Percentiles rank a stretch among this genome's conserved stretches.
These are phyloP conservation scores for Conidiobolus incongruus DNA, from an alignment of 371 early-diverging fungal species.

Conservation along the genomic window DNA sequence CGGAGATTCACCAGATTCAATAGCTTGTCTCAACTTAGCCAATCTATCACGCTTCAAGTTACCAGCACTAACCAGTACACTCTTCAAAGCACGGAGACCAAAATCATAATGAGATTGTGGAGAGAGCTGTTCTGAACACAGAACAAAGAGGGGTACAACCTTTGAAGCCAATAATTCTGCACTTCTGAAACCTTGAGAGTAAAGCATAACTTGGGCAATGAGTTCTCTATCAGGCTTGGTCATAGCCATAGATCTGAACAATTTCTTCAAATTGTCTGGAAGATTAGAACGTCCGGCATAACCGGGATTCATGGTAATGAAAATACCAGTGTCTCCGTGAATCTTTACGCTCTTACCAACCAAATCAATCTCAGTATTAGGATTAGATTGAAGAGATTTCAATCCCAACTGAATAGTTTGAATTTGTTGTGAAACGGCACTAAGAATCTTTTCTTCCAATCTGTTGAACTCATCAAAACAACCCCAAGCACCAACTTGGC, in stretches of 20 bases:
- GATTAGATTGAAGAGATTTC: conserved; percentile 32
- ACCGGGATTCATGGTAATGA: conserved; percentile 99
- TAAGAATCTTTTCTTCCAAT: conserved; percentile 88
- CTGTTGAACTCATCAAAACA: conserved; percentile 99
- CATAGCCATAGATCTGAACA: conserved; percentile 97
- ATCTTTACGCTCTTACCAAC: conserved; percentile 73
- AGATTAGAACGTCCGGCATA: conserved; percentile 96
- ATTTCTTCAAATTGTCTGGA: conserved; percentile 95
- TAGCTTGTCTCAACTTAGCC: conserved; percentile 18
- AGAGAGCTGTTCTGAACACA: conserved; percentile 84
- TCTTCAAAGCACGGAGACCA: conserved; percentile 96
- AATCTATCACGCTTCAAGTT: conserved; percentile 83
- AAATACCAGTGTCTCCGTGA: conserved; percentile 74
- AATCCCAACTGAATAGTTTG: conserved; percentile 93
- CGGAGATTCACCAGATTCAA: conserved; percentile 11
- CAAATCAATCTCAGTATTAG: conserved; percentile 68
- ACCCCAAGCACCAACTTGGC: conserved; percentile 96
- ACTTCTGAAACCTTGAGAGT: conserved; percentile 93
- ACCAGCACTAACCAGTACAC: conserved; percentile 93
- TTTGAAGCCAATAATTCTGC: conserved; percentile 87
- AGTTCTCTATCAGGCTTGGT: conserved; percentile 91
- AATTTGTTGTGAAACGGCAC: conserved; percentile 96
- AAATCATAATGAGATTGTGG: conserved; percentile 97
- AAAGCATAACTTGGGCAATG: conserved; percentile 97
- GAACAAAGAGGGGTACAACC: conserved; percentile 87